phyloP scores from a whole-genome alignment of 2,329 filamentous ascomycete genomes.

The Nothomitra cinnamomea region DNA sequence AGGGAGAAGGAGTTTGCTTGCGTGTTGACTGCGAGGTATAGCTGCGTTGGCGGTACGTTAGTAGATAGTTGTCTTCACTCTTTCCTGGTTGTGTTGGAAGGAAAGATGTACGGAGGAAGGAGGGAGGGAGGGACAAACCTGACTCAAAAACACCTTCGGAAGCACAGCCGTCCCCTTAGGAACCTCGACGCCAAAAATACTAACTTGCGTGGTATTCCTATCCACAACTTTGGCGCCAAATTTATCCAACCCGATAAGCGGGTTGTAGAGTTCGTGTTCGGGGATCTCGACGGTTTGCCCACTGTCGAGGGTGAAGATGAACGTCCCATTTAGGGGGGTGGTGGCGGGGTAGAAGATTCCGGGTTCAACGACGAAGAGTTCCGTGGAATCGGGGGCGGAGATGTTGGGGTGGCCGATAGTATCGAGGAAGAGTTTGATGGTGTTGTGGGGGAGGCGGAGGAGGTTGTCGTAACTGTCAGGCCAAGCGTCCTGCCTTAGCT shows the following conservation, averaged over 20 bases:
- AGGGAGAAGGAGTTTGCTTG: too few relatives aligned
- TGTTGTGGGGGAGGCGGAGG: not conserved
- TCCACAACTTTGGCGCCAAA: not conserved
- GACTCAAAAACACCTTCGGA: not conserved
- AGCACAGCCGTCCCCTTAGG: not conserved
- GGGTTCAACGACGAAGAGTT: not conserved
- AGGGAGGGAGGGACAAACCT: too few relatives aligned
- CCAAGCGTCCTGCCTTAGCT: not conserved
- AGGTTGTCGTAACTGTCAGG: not conserved
- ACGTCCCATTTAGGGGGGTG: not conserved
- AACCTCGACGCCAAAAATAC: not conserved
- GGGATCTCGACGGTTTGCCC: not conserved
- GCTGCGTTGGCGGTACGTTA: too few relatives aligned
- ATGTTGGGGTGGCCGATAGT: not conserved
- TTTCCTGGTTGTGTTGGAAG: too few relatives aligned
- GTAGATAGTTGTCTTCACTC: too few relatives aligned
- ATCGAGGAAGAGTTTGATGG: not conserved
- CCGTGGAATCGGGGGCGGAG: not conserved
- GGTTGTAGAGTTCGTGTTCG: not conserved
- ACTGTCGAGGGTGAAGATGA: not conserved
- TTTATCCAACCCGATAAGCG: not conserved
- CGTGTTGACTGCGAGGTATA: too few relatives aligned
- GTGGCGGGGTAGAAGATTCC: not conserved
- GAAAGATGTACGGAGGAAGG: too few relatives aligned
- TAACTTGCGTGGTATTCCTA: not conserved